Percentiles rank a stretch among this genome's conserved stretches.
Conservation (phyloP, 768 basidiomycete genomes). For the Hygrophorus russula region DNA sequence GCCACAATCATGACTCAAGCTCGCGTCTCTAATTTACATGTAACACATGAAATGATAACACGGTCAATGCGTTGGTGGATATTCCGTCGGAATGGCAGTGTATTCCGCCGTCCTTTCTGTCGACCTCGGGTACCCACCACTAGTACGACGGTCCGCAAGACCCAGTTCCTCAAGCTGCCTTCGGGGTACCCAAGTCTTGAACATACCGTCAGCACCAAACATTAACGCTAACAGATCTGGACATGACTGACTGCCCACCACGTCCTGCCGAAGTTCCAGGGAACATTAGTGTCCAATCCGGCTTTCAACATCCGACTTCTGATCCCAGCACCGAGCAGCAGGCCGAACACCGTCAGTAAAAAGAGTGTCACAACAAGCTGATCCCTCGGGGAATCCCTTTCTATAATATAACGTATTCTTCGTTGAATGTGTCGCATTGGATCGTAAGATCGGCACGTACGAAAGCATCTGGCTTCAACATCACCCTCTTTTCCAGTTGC, state of each 20-base stretch:
- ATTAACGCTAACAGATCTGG: conserved; percentile 5
- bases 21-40: conserved; percentile 10
- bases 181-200: conserved; percentile 46
- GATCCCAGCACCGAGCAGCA: conserved; percentile 76
- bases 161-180: conserved; percentile 33
- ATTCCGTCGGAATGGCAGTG: conserved; percentile 24
- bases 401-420: conserved; percentile 29
- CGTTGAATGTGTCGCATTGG: conserved; percentile 9
- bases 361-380: conserved; percentile 90
- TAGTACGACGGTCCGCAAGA: conserved; percentile 2
- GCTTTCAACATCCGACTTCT: conserved; percentile 75
- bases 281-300: conserved; percentile 50
- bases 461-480: conserved; percentile 92
- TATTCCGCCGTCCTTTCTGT: conserved; percentile 32
- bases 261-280: conserved; percentile 51
- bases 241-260: conserved; percentile 76
- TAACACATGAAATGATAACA: conserved; percentile 1
- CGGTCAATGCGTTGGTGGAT: not conserved
- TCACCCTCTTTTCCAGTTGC: conserved; percentile 93
- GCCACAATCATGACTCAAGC: not conserved
- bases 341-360: conserved; percentile 76
- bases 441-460: conserved; percentile 35
- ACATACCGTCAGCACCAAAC: conserved; percentile 5
- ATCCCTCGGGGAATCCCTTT: conserved; percentile 92
- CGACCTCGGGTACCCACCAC: not conserved